Percentiles rank a stretch among this genome's conserved stretches.
Evolutionary conservation across 179 eudicot species (phyloP).

Genomic region (Amaranthus tricolor): DNA sequence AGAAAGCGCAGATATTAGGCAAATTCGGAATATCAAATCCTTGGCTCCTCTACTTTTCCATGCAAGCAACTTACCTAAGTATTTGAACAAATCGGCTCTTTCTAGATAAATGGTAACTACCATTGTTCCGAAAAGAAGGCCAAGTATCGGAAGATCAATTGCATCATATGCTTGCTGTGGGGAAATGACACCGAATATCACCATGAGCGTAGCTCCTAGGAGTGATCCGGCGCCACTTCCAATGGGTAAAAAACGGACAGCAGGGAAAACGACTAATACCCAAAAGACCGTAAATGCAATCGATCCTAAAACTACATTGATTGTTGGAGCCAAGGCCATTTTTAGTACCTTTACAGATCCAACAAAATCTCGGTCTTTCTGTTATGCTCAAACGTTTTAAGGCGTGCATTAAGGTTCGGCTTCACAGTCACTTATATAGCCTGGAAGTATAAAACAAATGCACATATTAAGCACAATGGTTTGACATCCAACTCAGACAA

Average conservation of each 20-base stretch:
- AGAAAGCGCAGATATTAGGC: conserved; percentile 68
- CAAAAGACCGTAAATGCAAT: conserved; percentile 73
- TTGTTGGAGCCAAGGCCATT: conserved; percentile 55
- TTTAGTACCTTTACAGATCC: not conserved
- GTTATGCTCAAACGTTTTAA: conserved; percentile 17
- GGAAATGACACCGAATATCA: conserved; percentile 57
- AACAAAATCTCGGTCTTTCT: conserved; percentile 1
- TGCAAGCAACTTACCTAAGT: conserved; percentile 58
- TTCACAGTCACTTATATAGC: not conserved
- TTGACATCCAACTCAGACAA: conserved; percentile 1
- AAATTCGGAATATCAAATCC: conserved; percentile 69
- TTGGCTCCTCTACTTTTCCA: conserved; percentile 76
- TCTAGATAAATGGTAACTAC: conserved; percentile 83
- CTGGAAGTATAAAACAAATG: conserved; percentile 10
- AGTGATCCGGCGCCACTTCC: conserved; percentile 92
- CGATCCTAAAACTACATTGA: conserved; percentile 64
- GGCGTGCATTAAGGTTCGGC: not conserved
- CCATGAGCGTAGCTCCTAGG: conserved; percentile 86
- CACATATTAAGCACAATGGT: not conserved
- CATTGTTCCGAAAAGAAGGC: conserved; percentile 94
- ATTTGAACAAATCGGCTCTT: conserved; percentile 79
- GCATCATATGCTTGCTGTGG: conserved; percentile 79
- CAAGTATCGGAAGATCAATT: conserved; percentile 83
- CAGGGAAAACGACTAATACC: conserved; percentile 86
- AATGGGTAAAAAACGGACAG: conserved; percentile 71